Percentiles rank a stretch among this genome's conserved stretches.
These are phyloP conservation scores for Nicotiana noctiflora DNA, from an alignment of 257 asterid genomes.

Conservation along the genomic window DNA sequence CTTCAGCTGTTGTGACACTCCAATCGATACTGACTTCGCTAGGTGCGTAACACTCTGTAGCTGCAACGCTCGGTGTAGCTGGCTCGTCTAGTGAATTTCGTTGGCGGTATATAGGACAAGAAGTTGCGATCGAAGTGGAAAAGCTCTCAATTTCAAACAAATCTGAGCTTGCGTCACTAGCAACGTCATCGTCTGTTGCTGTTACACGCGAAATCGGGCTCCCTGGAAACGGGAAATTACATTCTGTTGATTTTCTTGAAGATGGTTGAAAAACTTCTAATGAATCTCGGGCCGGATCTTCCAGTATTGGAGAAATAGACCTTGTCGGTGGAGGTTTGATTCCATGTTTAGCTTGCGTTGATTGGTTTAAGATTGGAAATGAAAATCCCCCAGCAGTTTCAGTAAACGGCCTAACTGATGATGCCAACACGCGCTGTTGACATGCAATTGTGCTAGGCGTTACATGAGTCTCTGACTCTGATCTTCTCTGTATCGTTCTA, in stretches of 20 bases:
- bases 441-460: slow-evolving; percentile 18
- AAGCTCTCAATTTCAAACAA: slow-evolving; percentile 82
- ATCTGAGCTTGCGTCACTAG: slow-evolving; percentile 84
- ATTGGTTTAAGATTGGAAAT: slow-evolving; percentile 47
- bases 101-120: slow-evolving; percentile 41
- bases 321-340: slow-evolving; percentile 11
- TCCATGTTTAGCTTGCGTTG: slow-evolving; percentile 16
- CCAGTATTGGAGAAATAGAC: slow-evolving; percentile 13
- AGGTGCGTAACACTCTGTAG: slow-evolving; percentile 78
- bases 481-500: slow-evolving; percentile 4
- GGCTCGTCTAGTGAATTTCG: slow-evolving; percentile 72
- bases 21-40: slow-evolving; percentile 85
- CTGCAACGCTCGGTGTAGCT: slow-evolving; percentile 59
- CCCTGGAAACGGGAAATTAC: slow-evolving; percentile 25
- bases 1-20: slow-evolving; percentile 94
- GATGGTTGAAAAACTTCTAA: slow-evolving; percentile 66
- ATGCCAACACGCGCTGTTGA: slow-evolving; percentile 44
- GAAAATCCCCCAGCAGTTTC: slow-evolving; percentile 40
- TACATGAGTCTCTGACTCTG: slow-evolving; percentile 14
- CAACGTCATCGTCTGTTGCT: slow-evolving; percentile 50
- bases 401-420: slow-evolving; percentile 32
- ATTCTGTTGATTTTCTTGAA: slow-evolving; percentile 21
- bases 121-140: slow-evolving; percentile 57
- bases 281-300: slow-evolving; percentile 60
- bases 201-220: slow-evolving; percentile 38